Base-by-base conservation (phyloP, 768 basidiomycete species). In the Agaricus subrufescens region DNA sequence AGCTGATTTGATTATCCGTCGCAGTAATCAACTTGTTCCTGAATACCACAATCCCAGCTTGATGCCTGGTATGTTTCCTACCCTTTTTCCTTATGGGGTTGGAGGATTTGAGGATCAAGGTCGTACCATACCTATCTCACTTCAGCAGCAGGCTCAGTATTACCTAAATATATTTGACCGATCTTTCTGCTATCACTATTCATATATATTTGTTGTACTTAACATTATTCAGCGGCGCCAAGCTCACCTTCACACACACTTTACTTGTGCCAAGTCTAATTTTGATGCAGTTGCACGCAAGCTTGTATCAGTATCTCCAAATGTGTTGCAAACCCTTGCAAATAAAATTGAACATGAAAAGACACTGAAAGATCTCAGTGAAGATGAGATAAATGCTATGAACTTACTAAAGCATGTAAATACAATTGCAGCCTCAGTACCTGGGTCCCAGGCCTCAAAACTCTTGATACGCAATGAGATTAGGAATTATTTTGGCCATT, bases 21-120 rank as follows among this genome's bases (percentile, higher is more conserved):
- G n/a, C n/a, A n/a, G n/a, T n/a, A n/a, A n/a, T n/a, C n/a, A n/a
- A n/a, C n/a, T n/a, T n/a, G n/a, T n/a, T n/a, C n/a, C n/a, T n/a
- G 55, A 56, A 15, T 56, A 26, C 14, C 14, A 56, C 31, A 73
- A 77, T 57, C 69, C 69, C 1, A 6, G 40, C 4, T 44, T 78
- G n/a, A 72, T 79, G 46, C 74, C 75, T 1, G 66, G 63, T 57
- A 68, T 75, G 15, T 78, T 73, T 61, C 75, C 77, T 2, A 73
- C 74, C 0, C 51, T 80, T 0, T 78, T 71, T 63, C 76, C 76
- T 0, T 78, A 70, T 61, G 74, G 78, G 0, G 56, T 71, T 23
- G 75, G 77, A 1, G 76, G 77, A 1, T 73, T 75, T 57, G 71
- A 79, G 52, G 63, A 79, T 56, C n/a, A 11, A 1, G 25, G 40